Evolutionary conservation across 2,329 filamentous ascomycete species (phyloP).

Genomic region (Alternaria brassicicola): DNA sequence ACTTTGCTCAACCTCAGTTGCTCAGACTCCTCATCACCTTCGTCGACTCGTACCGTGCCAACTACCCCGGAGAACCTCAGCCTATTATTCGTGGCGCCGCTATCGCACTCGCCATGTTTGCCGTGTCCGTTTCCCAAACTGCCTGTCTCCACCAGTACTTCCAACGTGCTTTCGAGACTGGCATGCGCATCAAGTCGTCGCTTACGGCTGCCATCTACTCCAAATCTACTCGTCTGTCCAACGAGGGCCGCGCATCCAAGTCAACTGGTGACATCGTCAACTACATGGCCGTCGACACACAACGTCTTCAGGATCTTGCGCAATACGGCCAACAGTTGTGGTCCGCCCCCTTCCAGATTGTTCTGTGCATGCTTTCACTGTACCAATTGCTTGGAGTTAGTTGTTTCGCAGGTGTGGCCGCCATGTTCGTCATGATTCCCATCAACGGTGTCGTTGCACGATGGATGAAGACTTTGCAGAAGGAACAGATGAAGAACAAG

Average conservation of each 20-base stretch:
- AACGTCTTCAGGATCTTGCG: constrained; percentile 90
- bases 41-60: constrained; percentile 73
- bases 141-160: constrained; percentile 96
- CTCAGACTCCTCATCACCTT: constrained; percentile 83
- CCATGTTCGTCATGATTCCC: constrained; percentile 98
- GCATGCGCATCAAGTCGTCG: constrained; percentile 94
- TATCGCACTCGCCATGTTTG: constrained; percentile 92
- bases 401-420: constrained; percentile 92
- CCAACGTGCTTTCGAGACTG: constrained; percentile 89
- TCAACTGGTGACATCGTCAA: constrained; percentile 98
- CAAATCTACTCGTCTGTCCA: constrained; percentile 88
- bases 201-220: constrained; percentile 90
- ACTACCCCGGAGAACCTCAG: constrained; percentile 61
- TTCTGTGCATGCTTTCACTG: constrained; percentile 91
- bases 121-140: constrained; percentile 83
- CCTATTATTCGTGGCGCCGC: constrained; percentile 83
- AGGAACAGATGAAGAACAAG: constrained; percentile 99
- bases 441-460: constrained; percentile 90
- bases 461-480: constrained; percentile 93
- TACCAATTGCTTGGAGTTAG: constrained; percentile 94
- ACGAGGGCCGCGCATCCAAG: constrained; percentile 86
- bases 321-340: constrained; percentile 95
- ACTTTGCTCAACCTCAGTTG: constrained; percentile 90
- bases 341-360: constrained; percentile 97
- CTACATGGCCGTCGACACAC: constrained; percentile 98